Evolutionary conservation across 306 rosid species (phyloP).

Genomic region (Lagenaria siceraria): DNA sequence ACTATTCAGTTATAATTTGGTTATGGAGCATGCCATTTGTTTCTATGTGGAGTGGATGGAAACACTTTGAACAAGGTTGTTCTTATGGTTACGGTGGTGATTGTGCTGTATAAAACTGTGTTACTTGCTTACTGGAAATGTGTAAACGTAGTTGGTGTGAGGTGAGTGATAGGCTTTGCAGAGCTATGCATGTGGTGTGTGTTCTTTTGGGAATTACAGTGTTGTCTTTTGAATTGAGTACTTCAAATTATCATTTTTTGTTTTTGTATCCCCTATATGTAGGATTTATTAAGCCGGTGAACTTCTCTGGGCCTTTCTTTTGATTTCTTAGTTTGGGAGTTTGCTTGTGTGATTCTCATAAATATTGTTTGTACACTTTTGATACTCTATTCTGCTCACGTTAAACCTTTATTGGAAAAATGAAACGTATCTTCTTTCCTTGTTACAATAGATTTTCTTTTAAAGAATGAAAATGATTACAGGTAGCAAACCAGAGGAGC

Average conservation of each 20-base stretch:
- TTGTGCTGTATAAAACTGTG: not conserved
- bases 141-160: not conserved
- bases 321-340: not conserved
- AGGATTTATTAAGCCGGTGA: not conserved
- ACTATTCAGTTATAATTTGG: not conserved
- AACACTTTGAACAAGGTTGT: not conserved
- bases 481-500: conserved; percentile 73
- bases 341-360: not conserved
- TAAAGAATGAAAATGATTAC: not conserved
- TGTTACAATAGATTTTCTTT: not conserved
- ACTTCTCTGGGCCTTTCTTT: not conserved
- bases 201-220: not conserved
- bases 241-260: not conserved
- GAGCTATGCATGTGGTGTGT: not conserved
- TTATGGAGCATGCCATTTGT: not conserved
- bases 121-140: not conserved
- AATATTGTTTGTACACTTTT: not conserved
- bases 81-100: not conserved
- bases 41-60: not conserved
- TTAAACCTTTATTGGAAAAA: not conserved
- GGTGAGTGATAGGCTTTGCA: not conserved
- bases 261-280: not conserved
- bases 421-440: not conserved
- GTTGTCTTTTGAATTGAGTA: not conserved
- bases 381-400: not conserved